A percentile compares a stretch with the other conserved stretches of the same genome.
Conservation (phyloP, 2,329 filamentous ascomycete genomes). For the Aureobasidium sp. region DNA sequence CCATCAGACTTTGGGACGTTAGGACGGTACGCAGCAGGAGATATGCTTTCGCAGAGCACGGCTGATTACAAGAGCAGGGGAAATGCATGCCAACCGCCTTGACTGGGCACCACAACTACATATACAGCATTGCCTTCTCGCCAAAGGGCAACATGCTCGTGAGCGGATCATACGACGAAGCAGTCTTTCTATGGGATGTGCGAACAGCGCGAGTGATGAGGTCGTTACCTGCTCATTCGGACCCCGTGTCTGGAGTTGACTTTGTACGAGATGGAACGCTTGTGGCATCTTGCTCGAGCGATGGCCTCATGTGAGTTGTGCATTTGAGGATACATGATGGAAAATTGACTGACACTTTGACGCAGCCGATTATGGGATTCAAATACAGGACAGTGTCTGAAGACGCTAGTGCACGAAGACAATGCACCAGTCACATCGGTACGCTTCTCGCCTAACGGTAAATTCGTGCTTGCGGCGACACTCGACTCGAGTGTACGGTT, state of each 20-base stretch:
- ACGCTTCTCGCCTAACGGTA: slow-evolving; percentile 88
- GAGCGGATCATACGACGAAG: slow-evolving; percentile 93
- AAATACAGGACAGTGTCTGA: slow-evolving; percentile 84
- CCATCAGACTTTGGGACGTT: slow-evolving; percentile 84
- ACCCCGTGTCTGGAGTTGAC: slow-evolving; percentile 88
- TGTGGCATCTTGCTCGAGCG: slow-evolving; percentile 82
- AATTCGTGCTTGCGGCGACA: slow-evolving; percentile 84
- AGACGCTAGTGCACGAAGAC: slow-evolving; percentile 93
- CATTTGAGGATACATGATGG: background rate
- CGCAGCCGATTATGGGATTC: slow-evolving; percentile 85
- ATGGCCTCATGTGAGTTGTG: slow-evolving; percentile 66
- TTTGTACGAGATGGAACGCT: slow-evolving; percentile 88
- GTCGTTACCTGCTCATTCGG: slow-evolving; percentile 84
- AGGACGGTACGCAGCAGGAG: slow-evolving; percentile 33
- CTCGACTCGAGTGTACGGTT: slow-evolving; percentile 82
- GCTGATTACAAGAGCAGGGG: slow-evolving; percentile 28
- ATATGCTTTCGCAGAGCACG: background rate
- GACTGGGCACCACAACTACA: slow-evolving; percentile 89
- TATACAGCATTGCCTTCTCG: slow-evolving; percentile 91
- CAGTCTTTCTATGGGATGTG: slow-evolving; percentile 95
- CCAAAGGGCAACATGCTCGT: slow-evolving; percentile 97
- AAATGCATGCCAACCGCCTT: slow-evolving; percentile 54
- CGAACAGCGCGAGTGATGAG: slow-evolving; percentile 81
- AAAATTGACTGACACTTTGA: background rate
- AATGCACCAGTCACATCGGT: slow-evolving; percentile 85